Evolutionary conservation across 768 basidiomycete species (phyloP).

Genomic region (Cubamyces lactineus): DNA sequence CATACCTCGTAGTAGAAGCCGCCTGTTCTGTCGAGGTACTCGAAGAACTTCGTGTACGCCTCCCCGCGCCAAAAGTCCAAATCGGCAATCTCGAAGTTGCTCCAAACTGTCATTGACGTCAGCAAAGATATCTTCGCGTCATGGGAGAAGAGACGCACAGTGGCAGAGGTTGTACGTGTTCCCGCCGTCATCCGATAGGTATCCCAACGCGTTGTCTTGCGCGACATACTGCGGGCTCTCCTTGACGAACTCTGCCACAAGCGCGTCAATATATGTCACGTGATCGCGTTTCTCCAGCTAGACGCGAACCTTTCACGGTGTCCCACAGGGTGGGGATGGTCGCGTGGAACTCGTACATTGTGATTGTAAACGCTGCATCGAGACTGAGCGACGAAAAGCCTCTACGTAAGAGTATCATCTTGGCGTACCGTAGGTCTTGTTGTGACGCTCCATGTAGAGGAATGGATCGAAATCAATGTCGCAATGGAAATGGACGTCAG

Average conservation of each 20-base stretch:
- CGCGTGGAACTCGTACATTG: conserved; percentile 63
- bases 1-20: conserved; percentile 93
- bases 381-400: no score
- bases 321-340: conserved; percentile 70
- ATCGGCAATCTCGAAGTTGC: conserved; percentile 80
- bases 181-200: conserved; percentile 69
- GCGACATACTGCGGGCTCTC: conserved; percentile 58
- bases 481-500: conserved; percentile 77
- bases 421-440: conserved; percentile 65
- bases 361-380: conserved; percentile 58
- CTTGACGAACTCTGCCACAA: conserved; percentile 52
- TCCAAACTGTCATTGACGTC: conserved; percentile 48
- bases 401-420: no score
- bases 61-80: conserved; percentile 88
- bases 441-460: conserved; percentile 67
- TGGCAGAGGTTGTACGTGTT: conserved; percentile 68
- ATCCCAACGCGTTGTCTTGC: conserved; percentile 61
- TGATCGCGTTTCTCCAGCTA: no score
- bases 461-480: conserved; percentile 71
- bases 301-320: conserved; percentile 51
- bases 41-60: conserved; percentile 84
- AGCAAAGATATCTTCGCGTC: background rate
- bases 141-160: conserved; percentile 43
- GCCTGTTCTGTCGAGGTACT: conserved; percentile 77
- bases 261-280: no score